These are phyloP conservation scores for Begonia masoniana DNA, from an alignment of 306 rosid genomes.

Conservation along the genomic window DNA sequence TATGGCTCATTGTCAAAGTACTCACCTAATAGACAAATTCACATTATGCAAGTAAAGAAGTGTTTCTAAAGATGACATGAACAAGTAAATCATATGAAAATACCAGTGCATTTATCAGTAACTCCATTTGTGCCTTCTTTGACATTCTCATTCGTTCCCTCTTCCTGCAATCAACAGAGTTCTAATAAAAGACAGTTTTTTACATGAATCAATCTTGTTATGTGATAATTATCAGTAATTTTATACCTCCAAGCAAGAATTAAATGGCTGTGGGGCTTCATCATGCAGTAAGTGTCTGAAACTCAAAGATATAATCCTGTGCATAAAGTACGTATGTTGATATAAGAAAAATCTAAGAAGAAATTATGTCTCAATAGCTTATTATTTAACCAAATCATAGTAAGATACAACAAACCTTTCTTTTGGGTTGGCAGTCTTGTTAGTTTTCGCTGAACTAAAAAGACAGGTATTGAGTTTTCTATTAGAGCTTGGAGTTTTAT, in stretches of 20 bases:
- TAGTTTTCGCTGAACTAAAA: slow-evolving; percentile 43
- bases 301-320: slow-evolving; percentile 41
- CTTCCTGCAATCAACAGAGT: neutral
- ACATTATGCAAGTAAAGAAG: too few species aligned
- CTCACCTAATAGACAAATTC: slow-evolving; percentile 15
- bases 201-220: neutral
- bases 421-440: slow-evolving; percentile 22
- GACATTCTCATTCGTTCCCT: slow-evolving; percentile 14
- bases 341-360: too few species aligned
- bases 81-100: neutral
- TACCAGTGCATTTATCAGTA: slow-evolving; percentile 25
- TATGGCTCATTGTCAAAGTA: too few species aligned
- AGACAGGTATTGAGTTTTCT: slow-evolving; percentile 6
- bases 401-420: slow-evolving; percentile 32
- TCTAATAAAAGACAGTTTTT: neutral
- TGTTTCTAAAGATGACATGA: neutral
- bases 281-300: slow-evolving; percentile 34
- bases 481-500: slow-evolving; percentile 41
- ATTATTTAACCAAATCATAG: too few species aligned
- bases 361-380: too few species aligned
- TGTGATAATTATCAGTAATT: neutral
- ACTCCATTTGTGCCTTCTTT: slow-evolving; percentile 16
- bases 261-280: slow-evolving; percentile 16
- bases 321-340: neutral
- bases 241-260: slow-evolving; percentile 39